Percentiles rank a stretch among this genome's conserved stretches.
These are phyloP conservation scores for Colletotrichum kahawae DNA, from an alignment of 2,329 filamentous ascomycete genomes.

Conservation along the genomic window DNA sequence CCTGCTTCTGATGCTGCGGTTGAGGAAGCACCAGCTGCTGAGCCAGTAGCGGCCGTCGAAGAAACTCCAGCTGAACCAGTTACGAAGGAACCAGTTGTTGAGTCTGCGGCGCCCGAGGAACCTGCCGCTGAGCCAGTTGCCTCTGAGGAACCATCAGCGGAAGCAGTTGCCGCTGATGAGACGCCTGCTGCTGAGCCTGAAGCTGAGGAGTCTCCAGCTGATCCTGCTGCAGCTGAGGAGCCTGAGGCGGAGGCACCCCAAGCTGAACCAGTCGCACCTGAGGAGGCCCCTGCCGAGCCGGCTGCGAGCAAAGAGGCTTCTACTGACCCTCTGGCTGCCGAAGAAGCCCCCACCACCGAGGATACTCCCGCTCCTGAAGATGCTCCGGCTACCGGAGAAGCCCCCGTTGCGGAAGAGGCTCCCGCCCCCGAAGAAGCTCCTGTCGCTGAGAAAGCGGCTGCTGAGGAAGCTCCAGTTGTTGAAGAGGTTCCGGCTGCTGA, in stretches of 20 bases:
- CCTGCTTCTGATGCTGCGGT: background rate
- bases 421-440: no score
- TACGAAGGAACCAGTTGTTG: background rate
- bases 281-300: background rate
- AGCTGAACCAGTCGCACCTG: background rate
- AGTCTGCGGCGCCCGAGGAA: background rate
- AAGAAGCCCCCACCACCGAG: background rate
- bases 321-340: background rate
- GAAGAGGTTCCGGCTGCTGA: background rate
- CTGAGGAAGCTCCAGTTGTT: no score
- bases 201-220: background rate
- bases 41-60: background rate
- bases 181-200: background rate
- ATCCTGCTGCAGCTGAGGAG: background rate
- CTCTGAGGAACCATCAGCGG: background rate
- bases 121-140: background rate
- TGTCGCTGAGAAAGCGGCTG: no score
- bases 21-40: background rate
- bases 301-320: background rate
- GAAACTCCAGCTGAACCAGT: background rate
- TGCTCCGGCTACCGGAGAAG: background rate
- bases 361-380: background rate
- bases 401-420: background rate
- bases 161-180: background rate
- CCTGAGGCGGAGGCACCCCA: background rate